phyloP scores from a whole-genome alignment of 768 basidiomycete genomes.

The Amanita muscaria region DNA sequence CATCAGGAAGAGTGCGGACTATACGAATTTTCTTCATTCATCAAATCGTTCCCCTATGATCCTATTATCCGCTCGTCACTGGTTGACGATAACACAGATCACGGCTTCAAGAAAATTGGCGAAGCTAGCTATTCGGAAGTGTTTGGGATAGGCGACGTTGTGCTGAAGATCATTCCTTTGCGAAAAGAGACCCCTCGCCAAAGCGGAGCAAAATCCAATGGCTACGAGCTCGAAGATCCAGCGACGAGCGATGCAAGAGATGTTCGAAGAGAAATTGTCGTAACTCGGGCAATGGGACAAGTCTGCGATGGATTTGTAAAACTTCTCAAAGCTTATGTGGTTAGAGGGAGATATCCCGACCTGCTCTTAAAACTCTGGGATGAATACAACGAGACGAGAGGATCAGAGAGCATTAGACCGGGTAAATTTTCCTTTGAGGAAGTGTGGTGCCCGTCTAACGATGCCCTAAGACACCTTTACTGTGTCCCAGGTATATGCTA shows the following conservation, averaged over 20 bases:
- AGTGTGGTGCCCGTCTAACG: conserved; percentile 5
- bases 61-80: conserved; percentile 40
- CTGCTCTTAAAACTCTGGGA: conserved; percentile 82
- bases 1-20: conserved; percentile 50
- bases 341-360: conserved; percentile 78
- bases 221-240: conserved; percentile 45
- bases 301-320: conserved; percentile 72
- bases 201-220: conserved; percentile 8
- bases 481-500: conserved; percentile 73
- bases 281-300: conserved; percentile 69
- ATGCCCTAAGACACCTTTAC: conserved; percentile 55
- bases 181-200: conserved; percentile 35
- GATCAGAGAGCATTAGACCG: conserved; percentile 80
- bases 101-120: conserved; percentile 74
- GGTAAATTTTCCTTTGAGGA: conserved; percentile 32
- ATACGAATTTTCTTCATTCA: conserved; percentile 77
- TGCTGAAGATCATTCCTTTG: conserved; percentile 85
- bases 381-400: conserved; percentile 62
- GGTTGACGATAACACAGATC: conserved; percentile 11
- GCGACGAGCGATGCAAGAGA: conserved; percentile 66
- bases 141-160: conserved; percentile 80
- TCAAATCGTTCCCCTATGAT: conserved; percentile 71
- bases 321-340: conserved; percentile 77
- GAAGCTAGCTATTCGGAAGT: conserved; percentile 98
- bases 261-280: conserved; percentile 73